Conservation (phyloP, 2,329 filamentous ascomycete genomes). For the Stylonectria norvegica region DNA sequence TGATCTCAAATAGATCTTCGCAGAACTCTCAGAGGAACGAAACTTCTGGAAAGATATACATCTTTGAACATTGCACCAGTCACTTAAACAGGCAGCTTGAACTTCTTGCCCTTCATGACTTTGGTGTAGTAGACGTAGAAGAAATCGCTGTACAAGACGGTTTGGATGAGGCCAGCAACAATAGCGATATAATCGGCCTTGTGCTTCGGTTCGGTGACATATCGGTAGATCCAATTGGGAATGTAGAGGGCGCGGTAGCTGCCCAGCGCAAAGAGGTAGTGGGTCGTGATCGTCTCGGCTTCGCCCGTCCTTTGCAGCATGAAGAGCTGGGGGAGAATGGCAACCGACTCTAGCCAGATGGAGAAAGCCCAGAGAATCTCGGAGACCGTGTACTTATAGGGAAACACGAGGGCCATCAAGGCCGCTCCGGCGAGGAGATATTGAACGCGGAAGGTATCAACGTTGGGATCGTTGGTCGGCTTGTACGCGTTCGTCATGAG, state of each 20-base stretch:
- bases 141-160: slow-evolving; percentile 95
- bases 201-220: slow-evolving; percentile 68
- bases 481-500: slow-evolving; percentile 98
- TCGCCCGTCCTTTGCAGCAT: slow-evolving; percentile 97
- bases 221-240: slow-evolving; percentile 96
- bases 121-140: slow-evolving; percentile 99
- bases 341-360: slow-evolving; percentile 96
- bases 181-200: slow-evolving; percentile 82
- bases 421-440: slow-evolving; percentile 83
- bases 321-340: slow-evolving; percentile 95
- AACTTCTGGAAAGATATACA: no score
- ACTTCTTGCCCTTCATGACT: slow-evolving; percentile 85
- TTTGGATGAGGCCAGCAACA: slow-evolving; percentile 86
- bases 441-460: slow-evolving; percentile 95
- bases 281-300: slow-evolving; percentile 98
- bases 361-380: slow-evolving; percentile 98
- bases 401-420: slow-evolving; percentile 75
- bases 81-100: slow-evolving; percentile 73
- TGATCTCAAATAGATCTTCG: no score
- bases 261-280: slow-evolving; percentile 93
- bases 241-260: slow-evolving; percentile 93
- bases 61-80: no score
- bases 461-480: slow-evolving; percentile 92
- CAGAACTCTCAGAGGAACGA: no score
- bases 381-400: slow-evolving; percentile 74